These are phyloP conservation scores for Suhomyces terraborum DNA, from an alignment of 1,139 yeast genomes.

Conservation along the genomic window DNA sequence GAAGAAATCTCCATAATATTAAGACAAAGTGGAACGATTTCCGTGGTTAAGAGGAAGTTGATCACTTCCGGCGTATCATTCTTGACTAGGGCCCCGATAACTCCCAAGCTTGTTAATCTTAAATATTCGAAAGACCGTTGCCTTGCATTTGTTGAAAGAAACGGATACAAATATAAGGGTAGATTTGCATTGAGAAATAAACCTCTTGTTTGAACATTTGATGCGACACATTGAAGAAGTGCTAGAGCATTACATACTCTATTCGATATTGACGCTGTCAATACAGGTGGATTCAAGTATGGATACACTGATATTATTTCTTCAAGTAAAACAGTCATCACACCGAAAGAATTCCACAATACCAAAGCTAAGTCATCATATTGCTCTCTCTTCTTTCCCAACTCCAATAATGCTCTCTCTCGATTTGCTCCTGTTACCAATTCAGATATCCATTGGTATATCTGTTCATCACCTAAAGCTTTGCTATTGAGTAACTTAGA, in stretches of 20 bases:
- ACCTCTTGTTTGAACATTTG: constrained; percentile 86
- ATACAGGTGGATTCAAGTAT: constrained; percentile 78
- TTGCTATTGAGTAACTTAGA: constrained; percentile 29
- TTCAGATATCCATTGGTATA: constrained; percentile 87
- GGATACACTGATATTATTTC: constrained; percentile 93
- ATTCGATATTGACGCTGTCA: constrained; percentile 85
- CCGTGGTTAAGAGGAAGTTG: constrained; percentile 85
- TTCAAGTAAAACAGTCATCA: constrained; percentile 86
- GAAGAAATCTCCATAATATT: constrained; percentile 96
- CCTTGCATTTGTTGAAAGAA: constrained; percentile 86
- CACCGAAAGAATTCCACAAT: constrained; percentile 95
- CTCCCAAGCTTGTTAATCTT: constrained; percentile 90
- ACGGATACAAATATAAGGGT: constrained; percentile 90
- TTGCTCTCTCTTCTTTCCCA: constrained; percentile 92
- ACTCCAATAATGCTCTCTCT: constrained; percentile 87
- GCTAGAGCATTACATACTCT: constrained; percentile 96
- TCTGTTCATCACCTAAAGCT: constrained; percentile 82
- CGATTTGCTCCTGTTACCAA: constrained; percentile 86
- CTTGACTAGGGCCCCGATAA: constrained; percentile 93
- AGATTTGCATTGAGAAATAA: constrained; percentile 86
- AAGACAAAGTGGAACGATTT: constrained; percentile 90
- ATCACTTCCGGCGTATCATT: constrained; percentile 96
- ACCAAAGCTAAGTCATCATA: constrained; percentile 92
- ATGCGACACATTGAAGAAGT: constrained; percentile 92
- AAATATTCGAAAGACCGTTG: constrained; percentile 92